Base-by-base conservation (phyloP, 148 eudicot species). In the Fallopia convolvulus region DNA sequence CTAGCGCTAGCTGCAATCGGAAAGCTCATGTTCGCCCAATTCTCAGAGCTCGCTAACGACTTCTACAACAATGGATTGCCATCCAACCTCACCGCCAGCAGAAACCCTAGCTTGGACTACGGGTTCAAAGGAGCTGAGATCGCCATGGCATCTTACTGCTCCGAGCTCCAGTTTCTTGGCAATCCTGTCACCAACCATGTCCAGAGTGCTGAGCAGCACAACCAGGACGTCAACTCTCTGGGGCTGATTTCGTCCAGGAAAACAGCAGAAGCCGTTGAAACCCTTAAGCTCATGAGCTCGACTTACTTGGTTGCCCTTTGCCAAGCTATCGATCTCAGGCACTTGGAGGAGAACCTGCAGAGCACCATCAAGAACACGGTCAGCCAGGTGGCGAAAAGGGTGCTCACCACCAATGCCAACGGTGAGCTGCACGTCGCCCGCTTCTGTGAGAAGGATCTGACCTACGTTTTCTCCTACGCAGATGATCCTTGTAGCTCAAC, bases 401-500 rank as follows among this genome's bases (percentile, higher is more conserved):
- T 42, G 50, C 75, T 72, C 3, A 72, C 75, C 75, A 72, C 46
- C 47, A 47, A 21, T 11, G 15, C 23, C 21, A 72, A 7, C 75
- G 75, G 75, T 2, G 75, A 72, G 75, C 75, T 72, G 32, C 75
- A 72, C 75, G 48, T 52, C 2, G 47, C 75, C 8, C 44, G 75
- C 1, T 72, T 72, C 48, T 72, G 75, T 13, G 75, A 72, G 46
- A 72, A 72, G 75, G 75, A 72, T n/a, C 30, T 72, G 33, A 41
- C 50, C 10, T 47, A 72, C 26, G 75, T 72, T 8, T 72, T 72
- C 50, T 42, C 75, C 10, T 72, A 72, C 10, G 50, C 50, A 0
- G 75, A 72, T 10, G 75, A 72, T 36, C 75, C 75, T 18, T 72
- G 75, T 30, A 72, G 75, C 75, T 72, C 77, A 8, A 86, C 86